Evolutionary conservation across 495 filamentous ascomycete species (phyloP), one percentile per base, ranked within the genome.

Genomic region (Aspergillus diversus): DNA sequence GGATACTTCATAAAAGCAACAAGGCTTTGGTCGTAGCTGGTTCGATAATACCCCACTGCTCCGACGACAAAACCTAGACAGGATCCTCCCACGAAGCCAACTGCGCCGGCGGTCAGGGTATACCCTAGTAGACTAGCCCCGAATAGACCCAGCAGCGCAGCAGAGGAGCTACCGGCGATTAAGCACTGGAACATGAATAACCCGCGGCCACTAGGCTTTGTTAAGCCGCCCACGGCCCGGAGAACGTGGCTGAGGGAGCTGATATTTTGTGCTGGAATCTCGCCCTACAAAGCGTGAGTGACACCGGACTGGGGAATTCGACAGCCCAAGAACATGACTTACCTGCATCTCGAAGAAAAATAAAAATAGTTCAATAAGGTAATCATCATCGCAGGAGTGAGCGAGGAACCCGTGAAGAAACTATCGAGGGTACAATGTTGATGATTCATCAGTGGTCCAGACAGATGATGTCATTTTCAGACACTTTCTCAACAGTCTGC

Each of bases 131-230:
- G 32, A 21, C 42, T 50, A 32, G 57, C 57, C n/a, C 57, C 57
- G 16, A 48, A 49, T 8, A 59, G 15, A 0, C 57, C 57, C 9
- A 48, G 13, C 7, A 59, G n/a, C 4, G 57, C 57, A 33, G 57
- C 57, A n/a, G 39, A 48, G 11, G 39, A 59, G 17, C 57, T 59
- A n/a, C 57, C 57, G 13, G 57, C 43, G n/a, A 59, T 34, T 0
- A 59, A 32, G 43, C 57, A 47, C 21, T 50, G 57, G 42, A 59
- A 59, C 57, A 59, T 59, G 42, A 49, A 59, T 3, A 59, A 21
- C 15, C 57, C 57, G 33, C 57, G 39, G 9, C 57, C 57, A 33
- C 57, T 59, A 16, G 57, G 57, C 31, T 59, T 59, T 13, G 57
- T 48, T 32, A 48, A n/a, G 4, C 57, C 57, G 13, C 57, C 57